Conservation (phyloP, 2,329 filamentous ascomycete genomes). For the Cordyceps militaris region DNA sequence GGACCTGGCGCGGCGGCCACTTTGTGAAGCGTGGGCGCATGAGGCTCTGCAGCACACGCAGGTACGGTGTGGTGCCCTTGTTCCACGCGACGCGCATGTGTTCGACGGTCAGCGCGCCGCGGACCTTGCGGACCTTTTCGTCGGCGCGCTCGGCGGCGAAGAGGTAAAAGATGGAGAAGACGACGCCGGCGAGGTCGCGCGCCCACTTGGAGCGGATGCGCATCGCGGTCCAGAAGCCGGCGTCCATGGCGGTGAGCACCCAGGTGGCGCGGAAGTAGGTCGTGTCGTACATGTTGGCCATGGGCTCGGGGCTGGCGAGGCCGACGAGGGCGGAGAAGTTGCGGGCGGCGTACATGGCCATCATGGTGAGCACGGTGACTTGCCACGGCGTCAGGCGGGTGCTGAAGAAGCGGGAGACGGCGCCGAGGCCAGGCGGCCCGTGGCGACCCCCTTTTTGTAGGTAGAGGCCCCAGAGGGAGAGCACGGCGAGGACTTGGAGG, state of each 20-base stretch:
- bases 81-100: conserved; percentile 93
- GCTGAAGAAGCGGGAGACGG: conserved; percentile 64
- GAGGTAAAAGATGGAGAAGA: conserved; percentile 86
- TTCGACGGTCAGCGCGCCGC: conserved; percentile 79
- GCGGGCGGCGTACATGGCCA: conserved; percentile 83
- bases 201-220: conserved; percentile 72
- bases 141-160: conserved; percentile 90
- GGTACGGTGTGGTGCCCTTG: conserved; percentile 82
- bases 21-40: conserved; percentile 72
- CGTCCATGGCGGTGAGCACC: conserved; percentile 89
- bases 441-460: conserved; percentile 73
- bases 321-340: conserved; percentile 92
- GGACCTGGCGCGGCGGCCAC: conserved; percentile 73
- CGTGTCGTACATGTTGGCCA: conserved; percentile 88
- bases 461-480: conserved; percentile 87
- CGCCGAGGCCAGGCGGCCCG: conserved; percentile 71
- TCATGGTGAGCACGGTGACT: conserved; percentile 75
- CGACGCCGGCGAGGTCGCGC: conserved; percentile 71
- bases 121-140: conserved; percentile 89
- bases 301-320: conserved; percentile 84
- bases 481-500: conserved; percentile 83
- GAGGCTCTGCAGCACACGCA: conserved; percentile 64
- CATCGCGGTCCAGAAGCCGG: conserved; percentile 99
- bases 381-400: conserved; percentile 80
- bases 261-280: conserved; percentile 95